A percentile compares a stretch with the other conserved stretches of the same genome.
These are phyloP conservation scores for Thielaviopsis cerberus DNA, from an alignment of 2,329 filamentous ascomycete genomes.

Conservation along the genomic window DNA sequence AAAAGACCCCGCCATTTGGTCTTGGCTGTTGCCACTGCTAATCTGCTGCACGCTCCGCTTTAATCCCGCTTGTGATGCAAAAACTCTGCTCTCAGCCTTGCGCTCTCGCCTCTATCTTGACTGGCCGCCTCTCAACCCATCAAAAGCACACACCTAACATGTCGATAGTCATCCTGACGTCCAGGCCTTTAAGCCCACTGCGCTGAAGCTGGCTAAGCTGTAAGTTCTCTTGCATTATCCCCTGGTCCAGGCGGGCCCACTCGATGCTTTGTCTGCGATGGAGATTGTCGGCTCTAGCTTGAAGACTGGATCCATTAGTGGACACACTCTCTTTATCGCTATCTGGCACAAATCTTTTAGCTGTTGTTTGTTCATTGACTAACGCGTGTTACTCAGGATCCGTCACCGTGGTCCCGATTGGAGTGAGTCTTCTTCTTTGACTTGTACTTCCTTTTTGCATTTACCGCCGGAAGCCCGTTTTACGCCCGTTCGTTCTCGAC, in stretches of 20 bases:
- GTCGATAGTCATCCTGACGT: slow-evolving; percentile 65
- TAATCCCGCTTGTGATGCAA: slow-evolving; percentile 10
- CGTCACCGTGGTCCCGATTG: slow-evolving; percentile 96
- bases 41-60: neutral
- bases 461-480: neutral
- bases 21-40: neutral
- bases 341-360: neutral
- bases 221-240: slow-evolving; percentile 29
- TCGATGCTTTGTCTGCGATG: neutral
- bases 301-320: neutral
- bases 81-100: neutral
- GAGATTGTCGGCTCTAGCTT: neutral
- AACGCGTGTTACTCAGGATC: slow-evolving; percentile 36
- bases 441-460: neutral
- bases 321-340: neutral
- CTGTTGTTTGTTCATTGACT: slow-evolving; percentile 1
- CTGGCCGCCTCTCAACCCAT: neutral
- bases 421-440: slow-evolving; percentile 46
- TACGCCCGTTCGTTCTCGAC: neutral
- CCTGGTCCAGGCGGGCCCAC: neutral
- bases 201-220: slow-evolving; percentile 85
- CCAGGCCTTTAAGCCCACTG: slow-evolving; percentile 87
- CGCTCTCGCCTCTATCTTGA: neutral
- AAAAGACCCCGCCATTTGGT: neutral
- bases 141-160: neutral